Evolutionary conservation across 306 rosid genomes (phyloP).

Genomic region (Amphicarpaea edgeworthii): DNA sequence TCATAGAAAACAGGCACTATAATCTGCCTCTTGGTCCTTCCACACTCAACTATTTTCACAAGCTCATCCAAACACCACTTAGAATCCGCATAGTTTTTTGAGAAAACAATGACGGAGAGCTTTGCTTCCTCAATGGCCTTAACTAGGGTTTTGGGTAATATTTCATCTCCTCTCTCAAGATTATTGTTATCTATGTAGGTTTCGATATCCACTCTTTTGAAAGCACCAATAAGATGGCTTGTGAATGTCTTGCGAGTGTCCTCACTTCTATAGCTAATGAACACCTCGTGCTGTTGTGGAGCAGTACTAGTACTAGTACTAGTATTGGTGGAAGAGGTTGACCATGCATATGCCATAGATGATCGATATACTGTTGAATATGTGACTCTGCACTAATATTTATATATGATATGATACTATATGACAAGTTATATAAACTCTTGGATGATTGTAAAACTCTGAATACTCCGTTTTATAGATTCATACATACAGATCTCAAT

Average conservation of each 20-base stretch:
- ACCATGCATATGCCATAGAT: neutral
- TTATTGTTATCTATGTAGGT: conserved; percentile 49
- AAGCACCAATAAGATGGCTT: conserved; percentile 53
- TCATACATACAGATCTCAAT: neutral
- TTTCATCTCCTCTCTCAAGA: conserved; percentile 50
- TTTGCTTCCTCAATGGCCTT: conserved; percentile 47
- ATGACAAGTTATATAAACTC: neutral
- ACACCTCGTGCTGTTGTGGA: conserved; percentile 46
- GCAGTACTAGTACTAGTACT: neutral
- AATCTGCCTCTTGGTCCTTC: conserved; percentile 7
- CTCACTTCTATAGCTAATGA: conserved; percentile 49
- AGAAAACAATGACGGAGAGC: conserved; percentile 49
- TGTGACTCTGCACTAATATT: neutral
- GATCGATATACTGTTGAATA: neutral
- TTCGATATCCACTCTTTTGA: conserved; percentile 39
- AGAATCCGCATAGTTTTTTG: conserved; percentile 40
- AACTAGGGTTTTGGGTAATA: conserved; percentile 39
- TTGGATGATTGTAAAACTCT: neutral
- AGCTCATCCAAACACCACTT: conserved; percentile 53
- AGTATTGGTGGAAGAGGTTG: conserved; percentile 25
- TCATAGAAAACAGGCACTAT: conserved; percentile 51
- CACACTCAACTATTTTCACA: conserved; percentile 46
- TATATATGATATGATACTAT: too few relatives aligned
- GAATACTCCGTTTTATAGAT: neutral
- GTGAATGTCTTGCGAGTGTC: conserved; percentile 47